Evolutionary conservation across 495 filamentous ascomycete species (phyloP), one percentile per base, ranked within the genome.

Genomic region (Xylaria flabelliformis): DNA sequence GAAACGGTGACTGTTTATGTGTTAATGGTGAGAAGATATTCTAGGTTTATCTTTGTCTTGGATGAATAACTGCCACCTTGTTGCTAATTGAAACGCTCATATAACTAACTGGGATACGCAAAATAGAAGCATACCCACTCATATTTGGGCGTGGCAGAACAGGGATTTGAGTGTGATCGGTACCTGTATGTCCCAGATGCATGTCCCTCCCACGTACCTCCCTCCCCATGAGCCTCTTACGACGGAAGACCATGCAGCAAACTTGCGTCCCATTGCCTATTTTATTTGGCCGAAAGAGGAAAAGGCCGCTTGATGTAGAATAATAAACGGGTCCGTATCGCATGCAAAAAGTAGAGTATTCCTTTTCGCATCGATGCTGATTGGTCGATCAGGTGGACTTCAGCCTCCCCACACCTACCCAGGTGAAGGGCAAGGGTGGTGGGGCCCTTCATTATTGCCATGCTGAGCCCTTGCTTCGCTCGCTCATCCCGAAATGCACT

Each of bases 131-230:
- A 5, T 34, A 65, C 26, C 63, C 64, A 53, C 64, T 53, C 64
- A 10, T 41, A 7, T 32, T 53, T 36, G 32, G 34, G 65, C 65
- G 65, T 67, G 65, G 65, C 65, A 67, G 65, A 42, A 36, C 65
- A 67, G 36, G 65, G 65, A 67, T 67, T 21, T 67, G 21, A 67
- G 65, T 66, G 65, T 56, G 65, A 67, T 67, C 65, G 50, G 48
- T 56, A 67, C 50, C 65, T 67, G 42, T 46, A 26, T 55, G 65
- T 42, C 50, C 48, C 50, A 67, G 50, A 56, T 56, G 48, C 48
- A 41, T 42, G 48, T 51, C 24, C 29, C 44, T 67, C 26, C 17
- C 26, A 46, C 2, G 42, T 67, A 42, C 34, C 12, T 42, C 29
- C 9, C 29, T 7, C 3, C 39, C 39, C 39, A 42, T 56, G 50